A percentile compares a stretch with the other conserved stretches of the same genome.
Evolutionary conservation across 1,284 basidiomycete genomes (phyloP).

Genomic region (Schizopora paradoxa): DNA sequence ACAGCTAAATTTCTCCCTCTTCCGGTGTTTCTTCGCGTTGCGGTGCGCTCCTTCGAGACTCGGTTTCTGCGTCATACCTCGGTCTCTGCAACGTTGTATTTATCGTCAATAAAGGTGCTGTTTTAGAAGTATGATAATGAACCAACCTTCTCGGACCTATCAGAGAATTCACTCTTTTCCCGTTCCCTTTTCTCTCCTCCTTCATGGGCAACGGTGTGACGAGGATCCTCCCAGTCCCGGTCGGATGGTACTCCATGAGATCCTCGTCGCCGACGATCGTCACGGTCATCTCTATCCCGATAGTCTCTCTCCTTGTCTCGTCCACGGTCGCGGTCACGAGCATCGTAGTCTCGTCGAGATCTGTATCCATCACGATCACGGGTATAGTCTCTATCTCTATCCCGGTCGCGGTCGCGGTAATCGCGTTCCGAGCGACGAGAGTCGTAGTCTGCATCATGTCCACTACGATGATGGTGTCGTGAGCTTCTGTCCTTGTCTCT

Average conservation of each 20-base stretch:
- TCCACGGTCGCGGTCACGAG: slow-evolving; percentile 25
- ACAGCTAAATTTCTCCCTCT: slow-evolving; percentile 66
- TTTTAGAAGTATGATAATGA: slow-evolving; percentile 10
- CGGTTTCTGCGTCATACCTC: slow-evolving; percentile 40
- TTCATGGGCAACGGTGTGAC: slow-evolving; percentile 17
- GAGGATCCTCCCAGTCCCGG: slow-evolving; percentile 38
- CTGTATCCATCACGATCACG: slow-evolving; percentile 27
- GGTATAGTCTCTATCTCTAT: slow-evolving; percentile 25
- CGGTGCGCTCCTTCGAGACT: slow-evolving; percentile 32
- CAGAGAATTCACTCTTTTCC: slow-evolving; percentile 22
- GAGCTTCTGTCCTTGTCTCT: slow-evolving; percentile 6
- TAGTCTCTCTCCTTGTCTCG: slow-evolving; percentile 31
- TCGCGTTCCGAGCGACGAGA: slow-evolving; percentile 17
- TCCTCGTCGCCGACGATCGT: slow-evolving; percentile 42
- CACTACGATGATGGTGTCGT: slow-evolving; percentile 7
- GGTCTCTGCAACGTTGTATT: slow-evolving; percentile 38
- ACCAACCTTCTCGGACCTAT: slow-evolving; percentile 59
- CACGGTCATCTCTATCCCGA: slow-evolving; percentile 42
- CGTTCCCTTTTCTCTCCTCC: slow-evolving; percentile 19
- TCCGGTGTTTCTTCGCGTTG: slow-evolving; percentile 63
- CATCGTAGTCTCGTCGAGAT: slow-evolving; percentile 25
- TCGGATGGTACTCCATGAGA: slow-evolving; percentile 42
- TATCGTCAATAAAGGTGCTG: neutral
- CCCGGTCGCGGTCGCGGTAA: slow-evolving; percentile 23
- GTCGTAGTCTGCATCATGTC: slow-evolving; percentile 15